Evolutionary conservation across 306 rosid genomes (phyloP).

Genomic region (Sphenostylis stenocarpa): DNA sequence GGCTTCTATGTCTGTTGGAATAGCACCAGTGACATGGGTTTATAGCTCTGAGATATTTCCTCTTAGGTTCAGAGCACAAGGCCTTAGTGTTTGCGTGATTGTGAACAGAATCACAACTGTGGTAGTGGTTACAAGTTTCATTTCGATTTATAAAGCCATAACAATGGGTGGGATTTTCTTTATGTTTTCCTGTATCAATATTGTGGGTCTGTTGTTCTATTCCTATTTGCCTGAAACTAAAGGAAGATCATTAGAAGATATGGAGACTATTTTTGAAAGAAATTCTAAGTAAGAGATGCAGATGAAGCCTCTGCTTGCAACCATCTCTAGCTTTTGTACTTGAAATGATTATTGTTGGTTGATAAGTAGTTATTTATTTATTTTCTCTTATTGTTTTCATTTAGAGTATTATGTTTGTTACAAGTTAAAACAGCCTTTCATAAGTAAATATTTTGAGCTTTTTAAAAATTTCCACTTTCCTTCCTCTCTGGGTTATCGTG

Average conservation of each 20-base stretch:
- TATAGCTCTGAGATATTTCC: conserved; percentile 74
- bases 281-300: neutral
- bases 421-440: too few relatives aligned
- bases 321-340: neutral
- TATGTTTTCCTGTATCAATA: conserved; percentile 44
- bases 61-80: conserved; percentile 59
- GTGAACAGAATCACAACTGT: conserved; percentile 59
- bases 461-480: too few relatives aligned
- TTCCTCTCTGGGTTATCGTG: too few relatives aligned
- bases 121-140: conserved; percentile 43
- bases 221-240: conserved; percentile 76
- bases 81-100: conserved; percentile 48
- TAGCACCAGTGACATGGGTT: conserved; percentile 73
- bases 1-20: conserved; percentile 52
- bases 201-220: conserved; percentile 49
- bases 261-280: conserved; percentile 48
- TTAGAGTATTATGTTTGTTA: neutral
- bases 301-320: neutral
- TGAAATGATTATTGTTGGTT: neutral
- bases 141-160: conserved; percentile 51
- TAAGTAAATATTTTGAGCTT: too few relatives aligned
- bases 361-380: neutral
- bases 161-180: conserved; percentile 64
- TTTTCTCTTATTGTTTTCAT: neutral
- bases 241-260: conserved; percentile 72